These are phyloP conservation scores for Penicillium hordei DNA, from an alignment of 2,329 filamentous ascomycete genomes.

Conservation along the genomic window DNA sequence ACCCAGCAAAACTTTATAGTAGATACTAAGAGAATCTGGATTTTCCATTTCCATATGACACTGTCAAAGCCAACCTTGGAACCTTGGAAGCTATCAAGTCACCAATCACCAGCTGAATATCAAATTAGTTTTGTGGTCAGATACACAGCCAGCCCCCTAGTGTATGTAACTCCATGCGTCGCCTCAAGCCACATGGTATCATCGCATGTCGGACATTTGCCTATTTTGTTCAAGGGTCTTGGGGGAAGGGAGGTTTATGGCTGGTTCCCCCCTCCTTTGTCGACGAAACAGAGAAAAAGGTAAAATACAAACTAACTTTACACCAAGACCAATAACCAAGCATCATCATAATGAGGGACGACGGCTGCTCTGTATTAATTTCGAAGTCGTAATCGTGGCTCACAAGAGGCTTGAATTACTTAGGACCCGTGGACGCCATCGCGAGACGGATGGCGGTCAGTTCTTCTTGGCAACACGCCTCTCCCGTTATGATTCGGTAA, in stretches of 20 bases:
- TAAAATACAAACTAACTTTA: neutral
- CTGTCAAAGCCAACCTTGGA: neutral
- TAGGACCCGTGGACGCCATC: neutral
- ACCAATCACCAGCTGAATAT: neutral
- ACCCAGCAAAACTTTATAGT: neutral
- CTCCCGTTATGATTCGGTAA: slow-evolving; percentile 3
- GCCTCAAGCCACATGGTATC: slow-evolving; percentile 26
- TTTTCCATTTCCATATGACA: neutral
- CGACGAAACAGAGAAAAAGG: neutral
- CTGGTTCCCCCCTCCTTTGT: neutral
- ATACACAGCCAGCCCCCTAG: neutral
- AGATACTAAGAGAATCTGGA: neutral
- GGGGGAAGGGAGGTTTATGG: neutral
- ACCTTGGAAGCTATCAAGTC: neutral
- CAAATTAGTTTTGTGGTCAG: slow-evolving; percentile 6
- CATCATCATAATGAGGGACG: neutral
- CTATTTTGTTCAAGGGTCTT: slow-evolving; percentile 11
- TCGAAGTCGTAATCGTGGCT: neutral
- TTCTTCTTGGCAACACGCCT: slow-evolving; percentile 6
- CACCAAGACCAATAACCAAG: neutral
- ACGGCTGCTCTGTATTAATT: neutral
- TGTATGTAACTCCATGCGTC: slow-evolving; percentile 22
- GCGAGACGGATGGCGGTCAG: neutral
- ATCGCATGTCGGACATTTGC: slow-evolving; percentile 15
- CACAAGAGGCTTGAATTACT: neutral